Base-by-base conservation (phyloP, 345 rosid species). In the Salix brachista region DNA sequence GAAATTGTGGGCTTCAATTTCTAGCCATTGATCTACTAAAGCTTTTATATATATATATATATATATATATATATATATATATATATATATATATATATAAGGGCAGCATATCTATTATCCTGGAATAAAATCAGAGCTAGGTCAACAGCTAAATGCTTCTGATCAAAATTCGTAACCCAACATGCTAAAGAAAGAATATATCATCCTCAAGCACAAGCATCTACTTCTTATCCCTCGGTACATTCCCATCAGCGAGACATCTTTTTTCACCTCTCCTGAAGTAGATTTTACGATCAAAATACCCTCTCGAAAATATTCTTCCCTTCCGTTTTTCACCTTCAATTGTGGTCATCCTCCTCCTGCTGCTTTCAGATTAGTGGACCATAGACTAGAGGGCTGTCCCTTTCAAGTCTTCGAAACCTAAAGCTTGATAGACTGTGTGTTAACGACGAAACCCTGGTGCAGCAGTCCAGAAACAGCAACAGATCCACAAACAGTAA, bases 11-110 rank as follows among this genome's bases (percentile, higher is more conserved):
- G 93, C 88, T 75, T 94, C 98, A 42, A 92, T 92, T 86, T 94
- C 94, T n/a, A 92, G 85, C 98, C 98, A 94, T 73, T 94, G 96
- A 37, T 94, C 97, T 58, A 91, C 92, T 28, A 80, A 5, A n/a
- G 97, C 93, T 77, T 32, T 0, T 30, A 0, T 30, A 30, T 30
- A n/a, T n/a, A n/a, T n/a, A n/a, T n/a, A n/a, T n/a, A n/a, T n/a
- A n/a, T n/a, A n/a, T n/a, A n/a, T n/a, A n/a, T n/a, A n/a, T n/a
- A n/a, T n/a, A n/a, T n/a, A n/a, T n/a, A n/a, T n/a, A n/a, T n/a
- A n/a, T n/a, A n/a, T n/a, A n/a, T n/a, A n/a, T n/a, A n/a, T n/a
- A n/a, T n/a, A n/a, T n/a, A n/a, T n/a, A n/a, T n/a, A n/a, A n/a
- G n/a, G n/a, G 1, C 25, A 19, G 25, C 25, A 52, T 52, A 52